Base-by-base conservation (phyloP, 2,329 filamentous ascomycete genomes). In the Calonectria ilicicola region DNA sequence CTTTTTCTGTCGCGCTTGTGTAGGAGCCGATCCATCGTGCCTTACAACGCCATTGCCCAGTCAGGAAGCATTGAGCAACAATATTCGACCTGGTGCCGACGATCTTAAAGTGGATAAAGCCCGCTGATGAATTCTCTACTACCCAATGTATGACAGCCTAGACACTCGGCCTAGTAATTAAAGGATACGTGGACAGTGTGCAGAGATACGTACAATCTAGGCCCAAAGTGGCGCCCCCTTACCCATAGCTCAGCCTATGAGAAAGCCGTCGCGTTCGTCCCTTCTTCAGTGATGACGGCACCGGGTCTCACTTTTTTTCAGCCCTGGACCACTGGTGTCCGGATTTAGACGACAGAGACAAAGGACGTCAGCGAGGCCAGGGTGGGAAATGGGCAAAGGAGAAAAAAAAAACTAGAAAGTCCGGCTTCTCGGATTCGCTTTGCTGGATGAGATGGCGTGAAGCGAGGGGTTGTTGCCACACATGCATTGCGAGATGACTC, bases 271-370 rank as follows among this genome's bases (percentile, higher is more conserved):
- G 38, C 67, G 49, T 66, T 62, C 53, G 26, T 40, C 56, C 47
- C 29, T 62, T 63, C 44, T 51, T 46, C 63, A 42, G 26, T 66
- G 63, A 63, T 51, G 68, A 67, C 63, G 53, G 63, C 19, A 58
- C 63, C 40, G 29, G 63, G 63, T 53, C 69, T 67, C 32, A 40
- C 64, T 64, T 56, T 21, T 62, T 62, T 60, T 46, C 56, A 63
- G 27, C 64, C 69, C 53, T 21, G 44, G 17, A 64, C 38, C 19
- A 21, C 35, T 67, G 64, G 69, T 64, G 64, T 71, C 69, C 69
- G 64, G 56, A 56, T 71, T 46, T 63, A 46, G 64, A 69, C 15
- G 44, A n/a, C 51, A 40, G 29, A 26, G 58, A 63, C 58, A 44
- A 8, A 17, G 15, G 58, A 21, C 58, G 38, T 63, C 23, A 63